Conservation (phyloP, 176 grass and related monocot genomes). For the Themeda triandra region DNA sequence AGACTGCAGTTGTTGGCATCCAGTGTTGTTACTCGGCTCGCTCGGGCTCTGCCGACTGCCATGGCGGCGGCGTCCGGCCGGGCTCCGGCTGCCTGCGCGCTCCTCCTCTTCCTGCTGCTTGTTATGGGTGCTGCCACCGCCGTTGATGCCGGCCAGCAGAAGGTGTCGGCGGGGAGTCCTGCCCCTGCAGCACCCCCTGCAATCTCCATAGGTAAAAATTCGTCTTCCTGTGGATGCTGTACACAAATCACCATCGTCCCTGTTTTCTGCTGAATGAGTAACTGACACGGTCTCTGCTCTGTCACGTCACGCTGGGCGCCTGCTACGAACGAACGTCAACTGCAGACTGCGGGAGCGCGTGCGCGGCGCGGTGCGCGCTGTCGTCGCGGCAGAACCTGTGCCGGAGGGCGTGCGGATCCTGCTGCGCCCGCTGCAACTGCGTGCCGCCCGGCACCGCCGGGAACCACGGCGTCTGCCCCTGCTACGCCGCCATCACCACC, state of each 20-base stretch:
- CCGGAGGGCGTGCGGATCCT: conserved; percentile 33
- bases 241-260: too few species aligned
- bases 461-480: conserved; percentile 14
- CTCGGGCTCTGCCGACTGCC: not conserved
- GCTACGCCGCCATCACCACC: conserved; percentile 34
- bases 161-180: not conserved
- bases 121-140: not conserved
- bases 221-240: not conserved
- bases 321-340: not conserved
- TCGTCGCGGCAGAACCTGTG: conserved; percentile 26
- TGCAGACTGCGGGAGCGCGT: conserved; percentile 18
- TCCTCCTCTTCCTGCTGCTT: not conserved
- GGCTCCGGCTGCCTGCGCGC: not conserved
- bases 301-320: not conserved
- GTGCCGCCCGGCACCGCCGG: conserved; percentile 42
- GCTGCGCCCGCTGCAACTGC: conserved; percentile 38
- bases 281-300: not conserved
- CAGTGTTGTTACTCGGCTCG: not conserved
- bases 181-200: not conserved
- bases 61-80: not conserved
- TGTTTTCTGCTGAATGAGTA: not conserved
- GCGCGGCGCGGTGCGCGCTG: conserved; percentile 22
- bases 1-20: not conserved
- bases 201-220: not conserved
- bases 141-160: not conserved